These are phyloP conservation scores for Luvunga scandens DNA, from an alignment of 345 rosid genomes.

Conservation along the genomic window DNA sequence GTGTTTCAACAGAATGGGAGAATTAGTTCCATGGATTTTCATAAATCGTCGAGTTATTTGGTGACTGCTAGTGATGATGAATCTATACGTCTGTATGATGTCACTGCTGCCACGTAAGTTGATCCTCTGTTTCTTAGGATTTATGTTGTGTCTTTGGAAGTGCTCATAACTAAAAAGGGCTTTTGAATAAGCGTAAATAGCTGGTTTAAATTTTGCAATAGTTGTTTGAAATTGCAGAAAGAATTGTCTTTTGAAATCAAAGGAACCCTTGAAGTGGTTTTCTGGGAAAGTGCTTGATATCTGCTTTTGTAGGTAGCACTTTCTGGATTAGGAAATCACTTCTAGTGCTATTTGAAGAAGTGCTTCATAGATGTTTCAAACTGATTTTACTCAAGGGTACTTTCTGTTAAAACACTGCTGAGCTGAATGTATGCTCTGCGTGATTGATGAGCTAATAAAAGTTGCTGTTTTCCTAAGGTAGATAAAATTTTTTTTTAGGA, in stretches of 20 bases:
- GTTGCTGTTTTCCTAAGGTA: too few relatives aligned
- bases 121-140: not conserved
- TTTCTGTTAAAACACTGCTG: too few relatives aligned
- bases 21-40: conserved; percentile 93
- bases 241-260: not conserved
- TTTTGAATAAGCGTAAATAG: not conserved
- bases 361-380: too few relatives aligned
- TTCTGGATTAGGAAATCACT: not conserved
- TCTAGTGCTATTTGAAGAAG: too few relatives aligned
- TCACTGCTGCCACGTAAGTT: conserved; percentile 60
- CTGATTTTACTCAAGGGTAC: too few relatives aligned
- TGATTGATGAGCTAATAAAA: too few relatives aligned
- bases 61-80: conserved; percentile 99
- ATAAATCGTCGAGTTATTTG: conserved; percentile 71
- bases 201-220: too few relatives aligned
- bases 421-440: too few relatives aligned
- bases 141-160: not conserved
- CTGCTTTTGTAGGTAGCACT: not conserved
- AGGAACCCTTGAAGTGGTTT: not conserved
- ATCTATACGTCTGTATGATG: conserved; percentile 87
- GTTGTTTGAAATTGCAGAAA: too few relatives aligned
- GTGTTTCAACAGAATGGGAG: conserved; percentile 54
- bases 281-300: not conserved
- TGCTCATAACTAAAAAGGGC: not conserved
- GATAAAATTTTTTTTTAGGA: too few relatives aligned